A percentile compares a stretch with the other conserved stretches of the same genome.
Evolutionary conservation across 2,329 filamentous ascomycete genomes (phyloP).

Genomic region (Aspergillus puulaauensis): DNA sequence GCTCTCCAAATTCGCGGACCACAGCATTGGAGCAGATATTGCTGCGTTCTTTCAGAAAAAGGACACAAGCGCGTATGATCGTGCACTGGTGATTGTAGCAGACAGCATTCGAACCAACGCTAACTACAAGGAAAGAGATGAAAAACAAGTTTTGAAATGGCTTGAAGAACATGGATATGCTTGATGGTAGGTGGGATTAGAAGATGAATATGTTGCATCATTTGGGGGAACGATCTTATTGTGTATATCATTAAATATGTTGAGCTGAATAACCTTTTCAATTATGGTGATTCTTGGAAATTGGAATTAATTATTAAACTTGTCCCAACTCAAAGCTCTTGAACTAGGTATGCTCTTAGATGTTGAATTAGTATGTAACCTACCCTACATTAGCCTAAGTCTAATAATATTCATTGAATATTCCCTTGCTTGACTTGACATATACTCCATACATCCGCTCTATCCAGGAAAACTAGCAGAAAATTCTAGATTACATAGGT

Average conservation of each 20-base stretch:
- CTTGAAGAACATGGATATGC: constrained; percentile 62
- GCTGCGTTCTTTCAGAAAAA: constrained; percentile 80
- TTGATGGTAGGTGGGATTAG: constrained; percentile 24
- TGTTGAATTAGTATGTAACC: neutral
- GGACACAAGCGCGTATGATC: constrained; percentile 82
- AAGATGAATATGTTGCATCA: neutral
- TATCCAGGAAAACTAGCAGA: neutral
- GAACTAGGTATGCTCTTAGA: neutral
- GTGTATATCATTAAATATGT: neutral
- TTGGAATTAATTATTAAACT: neutral
- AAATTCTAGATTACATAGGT: neutral
- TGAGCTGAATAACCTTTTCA: neutral
- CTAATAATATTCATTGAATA: neutral
- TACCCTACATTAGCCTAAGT: neutral
- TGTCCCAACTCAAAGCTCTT: neutral
- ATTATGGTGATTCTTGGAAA: too few relatives aligned
- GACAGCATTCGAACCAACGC: constrained; percentile 84
- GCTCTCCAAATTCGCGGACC: constrained; percentile 75
- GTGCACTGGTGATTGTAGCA: constrained; percentile 78
- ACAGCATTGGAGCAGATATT: constrained; percentile 71
- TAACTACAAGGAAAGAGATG: constrained; percentile 77
- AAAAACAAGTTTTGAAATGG: constrained; percentile 74
- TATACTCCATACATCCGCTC: neutral
- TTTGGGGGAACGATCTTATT: neutral
- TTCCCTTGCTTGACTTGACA: neutral